phyloP scores from a whole-genome alignment of 1,284 basidiomycete genomes.

The Trichosporon sp. region DNA sequence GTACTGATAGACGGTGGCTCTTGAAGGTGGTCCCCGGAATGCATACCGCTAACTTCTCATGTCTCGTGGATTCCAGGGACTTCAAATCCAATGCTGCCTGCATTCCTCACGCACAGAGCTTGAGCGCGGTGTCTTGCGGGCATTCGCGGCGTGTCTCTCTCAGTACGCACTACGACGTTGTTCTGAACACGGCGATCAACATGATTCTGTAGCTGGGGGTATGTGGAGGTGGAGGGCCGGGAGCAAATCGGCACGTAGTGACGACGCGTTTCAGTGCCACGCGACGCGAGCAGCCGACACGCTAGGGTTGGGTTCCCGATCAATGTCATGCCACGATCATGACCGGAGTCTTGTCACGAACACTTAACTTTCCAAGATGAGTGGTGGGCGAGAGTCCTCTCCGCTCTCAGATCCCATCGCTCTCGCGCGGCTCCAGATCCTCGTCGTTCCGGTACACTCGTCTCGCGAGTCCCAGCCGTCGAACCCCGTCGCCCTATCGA shows the following conservation, averaged over 20 bases:
- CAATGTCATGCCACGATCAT: slow-evolving; percentile 17
- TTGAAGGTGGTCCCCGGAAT: too few species aligned
- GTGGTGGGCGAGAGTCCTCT: slow-evolving; percentile 29
- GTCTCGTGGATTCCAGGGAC: too few species aligned
- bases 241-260: slow-evolving; percentile 35
- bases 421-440: slow-evolving; percentile 52
- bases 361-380: slow-evolving; percentile 22
- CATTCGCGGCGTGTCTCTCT: too few species aligned
- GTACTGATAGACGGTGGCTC: too few species aligned
- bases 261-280: slow-evolving; percentile 29
- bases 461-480: slow-evolving; percentile 2
- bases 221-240: not conserved
- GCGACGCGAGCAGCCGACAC: slow-evolving; percentile 8
- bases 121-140: too few species aligned
- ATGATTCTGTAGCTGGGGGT: too few species aligned
- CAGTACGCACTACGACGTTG: too few species aligned
- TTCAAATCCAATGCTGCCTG: too few species aligned
- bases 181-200: too few species aligned
- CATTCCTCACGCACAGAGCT: too few species aligned
- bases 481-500: slow-evolving; percentile 30
- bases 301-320: not conserved
- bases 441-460: slow-evolving; percentile 53
- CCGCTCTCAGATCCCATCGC: slow-evolving; percentile 50
- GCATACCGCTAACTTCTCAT: too few species aligned
- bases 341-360: not conserved